phyloP scores from a whole-genome alignment of 2,329 filamentous ascomycete species.

The Ceratocystis alfenasii region DNA sequence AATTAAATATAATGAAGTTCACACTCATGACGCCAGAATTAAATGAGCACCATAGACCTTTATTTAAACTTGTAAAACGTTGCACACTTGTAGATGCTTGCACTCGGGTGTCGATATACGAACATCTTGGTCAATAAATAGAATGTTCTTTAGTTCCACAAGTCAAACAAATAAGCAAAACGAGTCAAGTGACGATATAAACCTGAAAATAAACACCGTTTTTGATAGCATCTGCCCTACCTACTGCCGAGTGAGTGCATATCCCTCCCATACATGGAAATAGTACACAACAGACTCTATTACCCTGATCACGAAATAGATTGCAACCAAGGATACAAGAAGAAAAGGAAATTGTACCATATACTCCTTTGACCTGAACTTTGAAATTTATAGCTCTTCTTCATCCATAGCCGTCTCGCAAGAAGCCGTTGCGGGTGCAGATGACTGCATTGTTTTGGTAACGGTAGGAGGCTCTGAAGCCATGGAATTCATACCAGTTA shows the following conservation, averaged over 20 bases:
- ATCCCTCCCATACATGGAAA: conserved; percentile 9
- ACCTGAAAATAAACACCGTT: conserved; percentile 19
- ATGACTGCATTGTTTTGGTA: conserved; percentile 16
- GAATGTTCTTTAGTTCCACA: too few species aligned
- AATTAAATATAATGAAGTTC: too few species aligned
- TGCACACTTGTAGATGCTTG: too few species aligned
- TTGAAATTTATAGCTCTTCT: conserved; percentile 17
- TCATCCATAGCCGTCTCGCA: conserved; percentile 21
- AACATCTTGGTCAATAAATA: too few species aligned
- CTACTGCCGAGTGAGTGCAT: conserved; percentile 4
- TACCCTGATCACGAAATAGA: not conserved
- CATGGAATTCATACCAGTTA: conserved; percentile 20
- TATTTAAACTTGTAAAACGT: too few species aligned
- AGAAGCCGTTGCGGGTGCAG: conserved; percentile 5
- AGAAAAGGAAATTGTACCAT: not conserved
- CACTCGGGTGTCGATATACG: too few species aligned
- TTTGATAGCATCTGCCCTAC: conserved; percentile 10
- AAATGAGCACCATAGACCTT: too few species aligned
- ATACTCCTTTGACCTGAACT: conserved; percentile 13
- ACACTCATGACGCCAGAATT: too few species aligned
- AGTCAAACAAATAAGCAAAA: conserved; percentile 13
- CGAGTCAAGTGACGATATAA: conserved; percentile 6
- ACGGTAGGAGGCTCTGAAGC: conserved; percentile 17
- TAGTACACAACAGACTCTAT: conserved; percentile 6
- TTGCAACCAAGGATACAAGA: conserved; percentile 17